Evolutionary conservation across 1,139 yeast species (phyloP), one percentile per base, ranked within the genome.

Genomic region (Pichia sp.): DNA sequence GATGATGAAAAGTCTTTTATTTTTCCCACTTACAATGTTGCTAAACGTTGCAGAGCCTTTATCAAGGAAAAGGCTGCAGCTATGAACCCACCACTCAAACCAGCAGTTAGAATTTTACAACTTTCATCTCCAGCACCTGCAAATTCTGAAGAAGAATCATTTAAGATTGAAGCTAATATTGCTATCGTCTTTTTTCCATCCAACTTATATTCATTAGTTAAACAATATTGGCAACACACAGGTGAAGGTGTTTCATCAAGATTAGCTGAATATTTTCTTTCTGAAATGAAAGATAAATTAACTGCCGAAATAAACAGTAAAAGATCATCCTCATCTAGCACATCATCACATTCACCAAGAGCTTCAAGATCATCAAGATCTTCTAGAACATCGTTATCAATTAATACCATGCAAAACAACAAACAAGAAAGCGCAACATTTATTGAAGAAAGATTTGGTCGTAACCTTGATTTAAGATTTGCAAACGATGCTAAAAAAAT

Each of bases 191-290:
- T 91, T 52, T 80, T 82, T 54, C 86, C 86, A 0, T 66, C 70
- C 3, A 57, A 64, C 3, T 76, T 74, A 38, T 78, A 68, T 50
- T 62, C 75, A 1, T 59, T 83, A 6, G 91, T 93, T 26, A 88
- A 87, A 59, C 78, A 78, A 53, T 91, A 85, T 63, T 91, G 98
- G 98, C 96, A 89, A 59, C 96, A 89, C 56, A 70, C 95, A 0
- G 98, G 98, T 25, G 97, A 91, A 61, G 96, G 96, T 11, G 76
- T 91, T 33, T 85, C 96, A 16, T 85, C 95, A 10, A 68, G 97
- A 54, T 67, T 81, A 63, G 96, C 89, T 1, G 96, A 89, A 60
- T 91, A 86, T 55, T 77, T 85, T 33, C 63, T 83, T 45, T 76
- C 75, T 46, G 85, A 78, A 52, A 65, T 84, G 52, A 72, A 76